Percentiles rank a stretch among this genome's conserved stretches.
Evolutionary conservation across 106 monocot species (phyloP).

Genomic region (Gastrodia elata): DNA sequence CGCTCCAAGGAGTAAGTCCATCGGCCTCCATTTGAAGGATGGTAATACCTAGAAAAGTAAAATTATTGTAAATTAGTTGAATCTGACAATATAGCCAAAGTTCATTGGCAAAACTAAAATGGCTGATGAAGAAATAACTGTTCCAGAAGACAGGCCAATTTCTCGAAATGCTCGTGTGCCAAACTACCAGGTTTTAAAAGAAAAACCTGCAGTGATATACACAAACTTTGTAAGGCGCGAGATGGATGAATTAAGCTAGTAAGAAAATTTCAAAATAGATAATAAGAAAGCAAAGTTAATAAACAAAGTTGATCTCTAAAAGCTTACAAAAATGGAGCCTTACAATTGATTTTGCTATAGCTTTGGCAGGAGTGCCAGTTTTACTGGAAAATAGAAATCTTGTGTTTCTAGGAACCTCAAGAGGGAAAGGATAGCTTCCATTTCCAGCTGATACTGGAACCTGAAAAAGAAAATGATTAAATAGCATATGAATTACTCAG

Average conservation of each 20-base stretch:
- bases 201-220: slow-evolving; percentile 54
- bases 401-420: slow-evolving; percentile 68
- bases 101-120: neutral
- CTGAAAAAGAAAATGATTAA: slow-evolving; percentile 25
- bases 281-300: neutral
- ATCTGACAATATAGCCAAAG: neutral
- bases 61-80: slow-evolving; percentile 4
- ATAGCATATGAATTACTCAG: neutral
- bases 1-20: slow-evolving; percentile 90
- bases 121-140: slow-evolving; percentile 45
- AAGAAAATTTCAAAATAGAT: neutral
- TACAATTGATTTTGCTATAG: slow-evolving; percentile 89
- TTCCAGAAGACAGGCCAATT: slow-evolving; percentile 66
- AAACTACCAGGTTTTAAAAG: slow-evolving; percentile 70
- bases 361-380: slow-evolving; percentile 55
- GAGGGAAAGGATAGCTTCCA: slow-evolving; percentile 71
- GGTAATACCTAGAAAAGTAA: slow-evolving; percentile 62
- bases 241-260: neutral
- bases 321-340: slow-evolving; percentile 13
- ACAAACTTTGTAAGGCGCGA: neutral
- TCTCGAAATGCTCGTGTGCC: slow-evolving; percentile 73
- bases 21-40: slow-evolving; percentile 97
- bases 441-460: slow-evolving; percentile 77
- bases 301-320: neutral
- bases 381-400: slow-evolving; percentile 84